phyloP scores from a whole-genome alignment of 2,329 filamentous ascomycete species.

The Phoma sp. region DNA sequence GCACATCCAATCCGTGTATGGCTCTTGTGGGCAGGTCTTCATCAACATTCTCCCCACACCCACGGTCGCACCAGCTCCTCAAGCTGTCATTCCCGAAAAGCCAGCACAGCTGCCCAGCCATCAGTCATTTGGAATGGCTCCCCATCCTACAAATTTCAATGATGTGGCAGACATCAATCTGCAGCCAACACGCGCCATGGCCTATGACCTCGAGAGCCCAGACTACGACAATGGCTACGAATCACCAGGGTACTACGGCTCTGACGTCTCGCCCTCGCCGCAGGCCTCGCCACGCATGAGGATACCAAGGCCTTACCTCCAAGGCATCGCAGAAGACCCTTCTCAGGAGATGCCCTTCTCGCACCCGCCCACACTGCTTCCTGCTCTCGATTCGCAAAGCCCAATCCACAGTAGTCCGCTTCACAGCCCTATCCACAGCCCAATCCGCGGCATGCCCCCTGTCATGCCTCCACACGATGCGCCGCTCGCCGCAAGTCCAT shows the following conservation, averaged over 20 bases:
- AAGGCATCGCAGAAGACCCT: slow-evolving; percentile 42
- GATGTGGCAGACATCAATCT: slow-evolving; percentile 56
- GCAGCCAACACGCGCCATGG: slow-evolving; percentile 48
- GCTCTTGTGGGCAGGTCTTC: slow-evolving; percentile 50
- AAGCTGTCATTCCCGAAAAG: slow-evolving; percentile 57
- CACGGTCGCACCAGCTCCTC: slow-evolving; percentile 54
- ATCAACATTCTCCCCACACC: slow-evolving; percentile 60
- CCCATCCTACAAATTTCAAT: slow-evolving; percentile 65
- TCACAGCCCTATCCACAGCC: neutral
- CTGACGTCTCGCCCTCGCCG: slow-evolving; percentile 56
- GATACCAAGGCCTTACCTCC: slow-evolving; percentile 42
- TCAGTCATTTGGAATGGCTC: slow-evolving; percentile 58
- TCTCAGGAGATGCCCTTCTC: slow-evolving; percentile 40
- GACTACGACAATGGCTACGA: slow-evolving; percentile 55
- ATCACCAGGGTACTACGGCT: slow-evolving; percentile 58
- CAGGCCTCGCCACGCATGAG: slow-evolving; percentile 45
- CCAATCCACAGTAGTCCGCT: slow-evolving; percentile 3
- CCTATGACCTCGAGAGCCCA: slow-evolving; percentile 48
- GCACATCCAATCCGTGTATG: slow-evolving; percentile 53
- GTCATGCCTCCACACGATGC: slow-evolving; percentile 16
- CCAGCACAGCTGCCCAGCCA: slow-evolving; percentile 46
- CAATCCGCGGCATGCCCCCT: neutral
- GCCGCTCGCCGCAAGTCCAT: slow-evolving; percentile 24
- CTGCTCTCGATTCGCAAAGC: slow-evolving; percentile 30
- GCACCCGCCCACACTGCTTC: slow-evolving; percentile 37